A percentile compares a stretch with the other conserved stretches of the same genome.
Conservation (phyloP, 805 yeast genomes). For the Lipomyces starkeyi region DNA sequence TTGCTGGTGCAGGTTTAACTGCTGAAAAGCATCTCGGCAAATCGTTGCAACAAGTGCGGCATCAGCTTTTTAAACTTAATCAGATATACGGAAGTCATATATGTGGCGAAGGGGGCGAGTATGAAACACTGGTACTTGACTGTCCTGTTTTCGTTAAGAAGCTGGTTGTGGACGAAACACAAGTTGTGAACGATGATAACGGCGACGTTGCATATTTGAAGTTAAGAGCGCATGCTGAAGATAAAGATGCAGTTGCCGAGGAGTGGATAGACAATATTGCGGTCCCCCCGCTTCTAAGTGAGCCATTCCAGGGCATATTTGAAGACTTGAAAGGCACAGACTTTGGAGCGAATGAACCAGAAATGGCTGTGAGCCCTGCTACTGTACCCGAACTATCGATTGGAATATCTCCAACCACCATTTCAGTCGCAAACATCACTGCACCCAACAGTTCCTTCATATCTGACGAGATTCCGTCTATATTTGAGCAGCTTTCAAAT, state of each 20-base stretch:
- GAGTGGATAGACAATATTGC: neutral
- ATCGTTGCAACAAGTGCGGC: slow-evolving; percentile 64
- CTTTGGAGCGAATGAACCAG: neutral
- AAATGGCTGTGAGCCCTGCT: neutral
- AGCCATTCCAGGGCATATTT: slow-evolving; percentile 44
- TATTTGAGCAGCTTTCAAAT: slow-evolving; percentile 16
- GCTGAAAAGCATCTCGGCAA: slow-evolving; percentile 69
- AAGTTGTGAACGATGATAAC: slow-evolving; percentile 18
- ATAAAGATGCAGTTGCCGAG: slow-evolving; percentile 34
- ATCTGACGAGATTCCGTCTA: slow-evolving; percentile 8
- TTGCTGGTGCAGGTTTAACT: slow-evolving; percentile 85
- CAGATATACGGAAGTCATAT: slow-evolving; percentile 79
- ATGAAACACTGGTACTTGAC: slow-evolving; percentile 89
- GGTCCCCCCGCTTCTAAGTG: slow-evolving; percentile 43
- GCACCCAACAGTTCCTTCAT: neutral
- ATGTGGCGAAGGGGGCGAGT: slow-evolving; percentile 99
- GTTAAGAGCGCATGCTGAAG: slow-evolving; percentile 57
- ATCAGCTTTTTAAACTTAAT: slow-evolving; percentile 62
- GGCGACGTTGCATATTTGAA: slow-evolving; percentile 76
- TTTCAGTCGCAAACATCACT: slow-evolving; percentile 12
- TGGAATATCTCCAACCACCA: slow-evolving; percentile 11
- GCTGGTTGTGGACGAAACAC: slow-evolving; percentile 53
- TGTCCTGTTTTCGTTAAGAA: slow-evolving; percentile 74
- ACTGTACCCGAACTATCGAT: slow-evolving; percentile 2
- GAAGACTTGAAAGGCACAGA: slow-evolving; percentile 4